Conservation (phyloP, 306 rosid species). For the Fragaria ananassa region DNA sequence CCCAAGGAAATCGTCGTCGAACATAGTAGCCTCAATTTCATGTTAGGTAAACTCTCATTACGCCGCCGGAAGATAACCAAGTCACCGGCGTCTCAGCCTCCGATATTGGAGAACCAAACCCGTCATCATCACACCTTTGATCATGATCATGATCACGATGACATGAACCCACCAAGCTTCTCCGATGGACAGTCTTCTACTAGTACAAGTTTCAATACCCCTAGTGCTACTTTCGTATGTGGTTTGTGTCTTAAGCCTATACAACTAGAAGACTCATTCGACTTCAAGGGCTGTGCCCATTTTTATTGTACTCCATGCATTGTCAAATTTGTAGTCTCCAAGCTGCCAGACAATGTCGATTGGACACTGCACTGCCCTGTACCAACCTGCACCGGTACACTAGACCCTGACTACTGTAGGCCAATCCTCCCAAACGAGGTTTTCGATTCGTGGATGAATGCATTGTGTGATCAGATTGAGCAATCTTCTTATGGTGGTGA, state of each 20-base stretch:
- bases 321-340: conserved; percentile 39
- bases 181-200: not conserved
- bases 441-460: conserved; percentile 38
- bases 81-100: not conserved
- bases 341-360: conserved; percentile 35
- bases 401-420: conserved; percentile 34
- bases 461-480: conserved; percentile 25
- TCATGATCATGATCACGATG: not conserved
- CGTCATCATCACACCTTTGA: not conserved
- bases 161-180: not conserved
- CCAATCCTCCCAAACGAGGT: conserved; percentile 30
- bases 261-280: conserved; percentile 17
- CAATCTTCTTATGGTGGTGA: not conserved
- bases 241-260: conserved; percentile 31
- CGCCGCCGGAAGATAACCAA: not conserved
- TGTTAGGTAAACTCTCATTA: not conserved
- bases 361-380: conserved; percentile 38
- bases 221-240: conserved; percentile 12
- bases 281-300: conserved; percentile 40
- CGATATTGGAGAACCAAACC: not conserved
- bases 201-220: not conserved
- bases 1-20: not conserved
- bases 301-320: conserved; percentile 50
- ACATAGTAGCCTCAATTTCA: not conserved
- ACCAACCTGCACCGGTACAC: conserved; percentile 30